Evolutionary conservation across 805 yeast genomes (phyloP), one percentile per base, ranked within the genome.

Genomic region (Millerozyma miso): DNA sequence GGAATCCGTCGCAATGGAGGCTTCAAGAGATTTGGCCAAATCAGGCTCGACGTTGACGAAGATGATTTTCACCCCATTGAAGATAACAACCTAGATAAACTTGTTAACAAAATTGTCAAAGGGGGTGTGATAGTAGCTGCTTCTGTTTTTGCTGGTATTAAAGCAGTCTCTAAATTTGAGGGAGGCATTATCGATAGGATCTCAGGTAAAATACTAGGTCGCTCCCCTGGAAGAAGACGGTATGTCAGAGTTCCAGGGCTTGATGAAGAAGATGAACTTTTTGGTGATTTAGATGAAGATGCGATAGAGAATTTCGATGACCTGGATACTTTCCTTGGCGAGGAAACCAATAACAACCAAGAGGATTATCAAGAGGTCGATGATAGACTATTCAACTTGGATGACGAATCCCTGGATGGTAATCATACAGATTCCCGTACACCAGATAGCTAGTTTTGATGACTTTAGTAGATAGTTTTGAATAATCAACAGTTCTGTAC

Each of bases 1-100:
- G 95, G 95, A 41, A 80, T 87, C 46, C 79, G 87, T 45, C 71
- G 89, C 51, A 83, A 83, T 57, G 90, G 90, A 18, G 89, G 89
- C 0, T 80, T 83, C 59, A 64, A 78, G 29, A 73, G 86, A 52
- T 82, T 88, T 60, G 97, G 97, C 14, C 95, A 85, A 60, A 90
- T 90, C 46, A 73, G 95, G 49, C 72, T 90, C 37, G 95, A 88
- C 38, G 88, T 82, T 23, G 72, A 66, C 19, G 34, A 32, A 13
- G 85, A 79, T 39, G 75, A 64, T 46, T 71, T 76, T 49, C 62
- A 67, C n/a, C 74, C 74, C 3, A 76, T 83, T 38, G 90, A 84
- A 56, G 79, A 85, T 47, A 83, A 82, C 50, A 51, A 59, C 4
- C 71, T 79, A 5, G 89, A 84, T 51, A 69, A 66, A 31, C 71